phyloP scores from a whole-genome alignment of 1,139 yeast species.

The Scheffersomyces lignicola region DNA sequence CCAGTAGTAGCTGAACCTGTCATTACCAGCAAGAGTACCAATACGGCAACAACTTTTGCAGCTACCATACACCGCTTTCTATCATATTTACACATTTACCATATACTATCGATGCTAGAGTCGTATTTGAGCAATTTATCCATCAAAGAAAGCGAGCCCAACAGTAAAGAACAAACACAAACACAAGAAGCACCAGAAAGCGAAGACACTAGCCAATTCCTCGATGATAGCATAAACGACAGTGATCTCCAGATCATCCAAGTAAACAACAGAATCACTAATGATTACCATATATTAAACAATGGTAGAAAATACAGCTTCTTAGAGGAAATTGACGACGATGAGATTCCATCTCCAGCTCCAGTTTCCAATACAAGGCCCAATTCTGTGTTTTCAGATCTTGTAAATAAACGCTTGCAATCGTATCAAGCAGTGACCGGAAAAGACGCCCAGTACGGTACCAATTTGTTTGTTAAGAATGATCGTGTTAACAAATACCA shows the following conservation, averaged over 20 bases:
- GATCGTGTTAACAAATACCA: too few species aligned
- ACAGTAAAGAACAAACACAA: background rate
- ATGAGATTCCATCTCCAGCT: constrained; percentile 4
- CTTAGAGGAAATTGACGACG: constrained; percentile 7
- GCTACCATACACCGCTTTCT: too few species aligned
- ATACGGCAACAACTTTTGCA: too few species aligned
- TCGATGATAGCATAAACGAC: constrained; percentile 2
- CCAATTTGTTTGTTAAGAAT: too few species aligned
- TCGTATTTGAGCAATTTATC: background rate
- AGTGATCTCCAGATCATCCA: constrained; percentile 12
- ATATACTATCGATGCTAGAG: background rate
- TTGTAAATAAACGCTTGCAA: background rate
- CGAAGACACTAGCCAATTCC: background rate
- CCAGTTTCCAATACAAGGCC: too few species aligned
- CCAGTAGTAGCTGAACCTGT: too few species aligned
- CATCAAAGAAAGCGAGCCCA: background rate
- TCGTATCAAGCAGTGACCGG: background rate
- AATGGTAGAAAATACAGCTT: background rate
- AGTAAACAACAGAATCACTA: constrained; percentile 9
- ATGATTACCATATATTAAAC: constrained; percentile 12
- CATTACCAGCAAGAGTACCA: too few species aligned
- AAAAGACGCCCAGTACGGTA: constrained; percentile 12
- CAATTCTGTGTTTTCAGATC: background rate
- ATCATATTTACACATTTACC: background rate
- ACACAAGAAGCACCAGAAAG: too few species aligned